Evolutionary conservation across 2,329 filamentous ascomycete species (phyloP).

Genomic region (Epichloe sylvatica): DNA sequence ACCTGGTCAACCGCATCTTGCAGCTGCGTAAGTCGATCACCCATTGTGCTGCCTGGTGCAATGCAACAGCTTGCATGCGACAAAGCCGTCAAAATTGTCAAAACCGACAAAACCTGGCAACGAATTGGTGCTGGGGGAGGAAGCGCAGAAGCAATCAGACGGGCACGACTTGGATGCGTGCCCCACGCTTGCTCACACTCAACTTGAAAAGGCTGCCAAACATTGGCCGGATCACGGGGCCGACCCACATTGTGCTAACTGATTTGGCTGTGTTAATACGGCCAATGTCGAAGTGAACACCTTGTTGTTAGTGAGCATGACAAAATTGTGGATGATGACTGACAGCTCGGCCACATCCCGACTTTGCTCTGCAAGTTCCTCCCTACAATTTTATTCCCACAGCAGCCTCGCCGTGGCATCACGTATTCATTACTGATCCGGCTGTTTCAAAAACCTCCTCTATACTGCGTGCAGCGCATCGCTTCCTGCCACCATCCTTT

Average conservation of each 20-base stretch:
- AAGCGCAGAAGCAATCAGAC: too few species aligned
- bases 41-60: constrained; percentile 33
- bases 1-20: constrained; percentile 79
- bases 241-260: constrained; percentile 5
- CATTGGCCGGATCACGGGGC: constrained; percentile 10
- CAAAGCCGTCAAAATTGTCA: neutral
- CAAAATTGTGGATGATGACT: constrained; percentile 3
- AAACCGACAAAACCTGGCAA: neutral
- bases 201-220: neutral
- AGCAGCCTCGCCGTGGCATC: neutral
- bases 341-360: constrained; percentile 3
- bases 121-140: neutral
- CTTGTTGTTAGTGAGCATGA: constrained; percentile 17
- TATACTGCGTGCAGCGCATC: too few species aligned
- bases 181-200: too few species aligned
- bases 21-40: constrained; percentile 66
- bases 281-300: constrained; percentile 21
- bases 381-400: neutral
- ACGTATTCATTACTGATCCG: neutral
- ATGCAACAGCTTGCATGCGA: neutral
- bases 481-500: constrained; percentile 2
- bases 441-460: neutral
- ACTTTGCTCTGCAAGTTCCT: neutral
- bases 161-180: too few species aligned
- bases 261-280: constrained; percentile 1